These are phyloP conservation scores for Aspergillus ellipticus DNA, from an alignment of 495 filamentous ascomycete genomes.

Conservation along the genomic window DNA sequence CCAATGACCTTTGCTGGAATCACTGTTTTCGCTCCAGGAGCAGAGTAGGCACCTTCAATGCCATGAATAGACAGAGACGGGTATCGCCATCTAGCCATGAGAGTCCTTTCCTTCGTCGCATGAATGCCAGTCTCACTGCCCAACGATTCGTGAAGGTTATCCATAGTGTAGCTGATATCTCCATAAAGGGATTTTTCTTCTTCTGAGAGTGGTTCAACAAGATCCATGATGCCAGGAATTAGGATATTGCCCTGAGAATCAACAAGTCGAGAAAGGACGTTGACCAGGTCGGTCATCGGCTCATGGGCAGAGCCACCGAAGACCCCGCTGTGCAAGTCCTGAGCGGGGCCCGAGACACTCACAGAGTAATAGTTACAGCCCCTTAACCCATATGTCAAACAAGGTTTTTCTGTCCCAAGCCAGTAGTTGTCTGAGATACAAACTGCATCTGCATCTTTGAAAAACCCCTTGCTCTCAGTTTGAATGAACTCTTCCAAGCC, in stretches of 20 bases:
- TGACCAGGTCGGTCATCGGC: slow-evolving; percentile 94
- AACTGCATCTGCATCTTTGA: slow-evolving; percentile 91
- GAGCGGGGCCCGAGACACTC: slow-evolving; percentile 80
- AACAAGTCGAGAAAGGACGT: slow-evolving; percentile 75
- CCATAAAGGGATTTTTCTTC: slow-evolving; percentile 85
- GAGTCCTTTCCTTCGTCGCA: slow-evolving; percentile 76
- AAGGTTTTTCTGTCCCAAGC: slow-evolving; percentile 97
- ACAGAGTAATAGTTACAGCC: slow-evolving; percentile 96
- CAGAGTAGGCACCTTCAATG: slow-evolving; percentile 92
- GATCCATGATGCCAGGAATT: slow-evolving; percentile 83
- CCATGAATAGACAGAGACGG: slow-evolving; percentile 96
- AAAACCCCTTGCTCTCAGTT: slow-evolving; percentile 83
- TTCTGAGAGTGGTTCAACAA: slow-evolving; percentile 80
- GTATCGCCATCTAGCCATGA: slow-evolving; percentile 94
- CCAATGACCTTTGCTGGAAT: slow-evolving; percentile 96
- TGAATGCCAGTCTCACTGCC: slow-evolving; percentile 83
- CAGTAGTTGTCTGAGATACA: slow-evolving; percentile 99
- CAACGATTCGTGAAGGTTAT: slow-evolving; percentile 85
- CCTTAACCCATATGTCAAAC: slow-evolving; percentile 94
- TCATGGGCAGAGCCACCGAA: slow-evolving; percentile 95
- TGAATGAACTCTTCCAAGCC: slow-evolving; percentile 93
- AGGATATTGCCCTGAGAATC: slow-evolving; percentile 85
- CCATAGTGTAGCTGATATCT: slow-evolving; percentile 89
- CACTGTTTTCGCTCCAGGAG: slow-evolving; percentile 93
- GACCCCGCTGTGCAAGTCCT: slow-evolving; percentile 93